Evolutionary conservation across 164 flowering plant genomes (phyloP).

Genomic region (Brasenia schreberi): DNA sequence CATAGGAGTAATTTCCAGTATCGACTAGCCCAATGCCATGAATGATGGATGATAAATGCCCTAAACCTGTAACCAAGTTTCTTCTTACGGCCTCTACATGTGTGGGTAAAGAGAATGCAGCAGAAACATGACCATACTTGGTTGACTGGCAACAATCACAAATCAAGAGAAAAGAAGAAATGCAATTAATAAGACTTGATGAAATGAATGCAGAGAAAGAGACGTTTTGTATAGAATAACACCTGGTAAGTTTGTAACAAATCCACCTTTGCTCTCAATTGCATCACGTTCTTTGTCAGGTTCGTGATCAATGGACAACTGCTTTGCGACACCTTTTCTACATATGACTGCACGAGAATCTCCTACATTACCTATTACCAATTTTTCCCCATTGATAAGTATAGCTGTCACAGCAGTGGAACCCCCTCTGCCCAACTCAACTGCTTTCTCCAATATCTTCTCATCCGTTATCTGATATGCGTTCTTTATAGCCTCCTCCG

Average conservation of each 20-base stretch:
- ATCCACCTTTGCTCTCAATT: slow-evolving; percentile 83
- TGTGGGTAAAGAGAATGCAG: too few relatives aligned
- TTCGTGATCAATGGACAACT: slow-evolving; percentile 86
- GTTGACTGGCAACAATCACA: too few relatives aligned
- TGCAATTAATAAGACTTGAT: not conserved
- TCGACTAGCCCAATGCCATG: too few relatives aligned
- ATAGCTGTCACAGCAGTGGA: slow-evolving; percentile 97
- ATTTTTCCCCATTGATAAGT: slow-evolving; percentile 59
- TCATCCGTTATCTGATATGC: slow-evolving; percentile 59
- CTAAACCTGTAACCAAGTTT: too few relatives aligned
- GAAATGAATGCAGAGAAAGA: not conserved
- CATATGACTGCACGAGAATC: slow-evolving; percentile 84
- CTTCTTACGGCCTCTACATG: too few relatives aligned
- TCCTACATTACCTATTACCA: slow-evolving; percentile 84
- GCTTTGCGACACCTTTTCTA: slow-evolving; percentile 64
- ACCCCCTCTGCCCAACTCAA: slow-evolving; percentile 74
- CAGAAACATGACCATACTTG: too few relatives aligned
- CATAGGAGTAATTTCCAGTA: too few relatives aligned
- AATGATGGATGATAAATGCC: too few relatives aligned
- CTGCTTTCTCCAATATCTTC: slow-evolving; percentile 56
- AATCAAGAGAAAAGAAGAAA: too few relatives aligned
- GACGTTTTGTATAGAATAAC: not conserved
- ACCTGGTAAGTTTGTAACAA: slow-evolving; percentile 82
- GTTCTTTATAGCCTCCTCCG: slow-evolving; percentile 58
- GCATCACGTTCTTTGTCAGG: slow-evolving; percentile 45